Evolutionary conservation across 306 rosid genomes (phyloP).

Genomic region (Styphnolobium japonicum): DNA sequence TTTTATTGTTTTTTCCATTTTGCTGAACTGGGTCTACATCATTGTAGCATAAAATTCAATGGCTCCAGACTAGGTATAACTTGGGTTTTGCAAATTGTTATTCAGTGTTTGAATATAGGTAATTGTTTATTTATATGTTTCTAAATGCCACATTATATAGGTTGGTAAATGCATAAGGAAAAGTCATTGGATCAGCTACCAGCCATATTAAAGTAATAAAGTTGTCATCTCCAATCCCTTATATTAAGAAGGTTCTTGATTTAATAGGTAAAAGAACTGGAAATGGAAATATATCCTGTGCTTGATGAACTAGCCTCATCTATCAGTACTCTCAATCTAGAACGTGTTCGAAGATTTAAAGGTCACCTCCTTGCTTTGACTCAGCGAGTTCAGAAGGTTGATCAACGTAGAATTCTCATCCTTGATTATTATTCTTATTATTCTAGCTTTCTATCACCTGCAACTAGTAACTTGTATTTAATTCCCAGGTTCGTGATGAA

Average conservation of each 20-base stretch:
- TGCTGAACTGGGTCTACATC: background rate
- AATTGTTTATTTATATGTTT: background rate
- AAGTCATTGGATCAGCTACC: background rate
- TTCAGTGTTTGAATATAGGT: constrained; percentile 15
- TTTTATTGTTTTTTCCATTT: background rate
- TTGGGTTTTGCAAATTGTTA: constrained; percentile 2
- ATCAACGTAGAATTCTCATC: constrained; percentile 2
- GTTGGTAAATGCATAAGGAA: constrained; percentile 2
- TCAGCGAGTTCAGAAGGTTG: constrained; percentile 95
- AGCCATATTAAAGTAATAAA: constrained; percentile 11
- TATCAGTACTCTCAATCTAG: constrained; percentile 81
- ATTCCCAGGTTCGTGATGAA: constrained; percentile 90
- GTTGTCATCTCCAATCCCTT: constrained; percentile 9
- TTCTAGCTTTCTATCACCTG: constrained; percentile 1
- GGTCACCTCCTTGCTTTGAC: constrained; percentile 93
- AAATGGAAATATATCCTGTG: constrained; percentile 81
- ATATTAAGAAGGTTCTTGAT: constrained; percentile 31
- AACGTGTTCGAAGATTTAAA: constrained; percentile 89
- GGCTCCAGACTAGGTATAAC: background rate
- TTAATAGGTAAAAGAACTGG: constrained; percentile 69
- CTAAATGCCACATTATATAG: background rate
- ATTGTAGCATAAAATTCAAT: constrained; percentile 7
- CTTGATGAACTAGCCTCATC: constrained; percentile 81
- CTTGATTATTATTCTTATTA: constrained; percentile 5
- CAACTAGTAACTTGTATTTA: constrained; percentile 12